A percentile compares a stretch with the other conserved stretches of the same genome.
Evolutionary conservation across 768 basidiomycete genomes (phyloP).

Genomic region (Amylocystis lapponica): DNA sequence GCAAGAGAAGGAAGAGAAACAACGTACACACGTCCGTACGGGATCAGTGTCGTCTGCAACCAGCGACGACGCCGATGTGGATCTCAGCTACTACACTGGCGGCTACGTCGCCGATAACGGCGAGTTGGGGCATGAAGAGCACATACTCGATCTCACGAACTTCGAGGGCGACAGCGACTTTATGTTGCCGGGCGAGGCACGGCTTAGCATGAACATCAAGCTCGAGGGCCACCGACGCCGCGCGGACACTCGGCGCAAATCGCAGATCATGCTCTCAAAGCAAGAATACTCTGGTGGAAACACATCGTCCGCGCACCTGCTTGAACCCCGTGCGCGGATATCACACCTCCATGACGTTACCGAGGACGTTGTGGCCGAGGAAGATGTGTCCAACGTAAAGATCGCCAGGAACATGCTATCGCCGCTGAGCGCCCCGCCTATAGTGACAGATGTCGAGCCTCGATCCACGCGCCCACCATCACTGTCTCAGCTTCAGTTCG

Average conservation of each 20-base stretch:
- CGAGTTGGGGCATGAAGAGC: slow-evolving; percentile 37
- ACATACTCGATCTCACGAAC: slow-evolving; percentile 63
- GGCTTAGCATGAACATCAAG: slow-evolving; percentile 45
- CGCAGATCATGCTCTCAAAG: slow-evolving; percentile 13
- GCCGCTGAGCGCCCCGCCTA: no score
- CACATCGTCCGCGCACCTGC: no score
- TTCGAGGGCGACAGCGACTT: slow-evolving; percentile 73
- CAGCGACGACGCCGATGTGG: slow-evolving; percentile 32
- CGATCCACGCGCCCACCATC: no score
- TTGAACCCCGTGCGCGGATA: no score
- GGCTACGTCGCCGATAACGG: slow-evolving; percentile 31
- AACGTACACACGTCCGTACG: slow-evolving; percentile 3
- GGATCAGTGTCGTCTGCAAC: slow-evolving; percentile 22
- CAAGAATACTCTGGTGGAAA: slow-evolving; percentile 7
- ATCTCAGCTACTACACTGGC: slow-evolving; percentile 38
- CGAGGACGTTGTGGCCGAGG: no score
- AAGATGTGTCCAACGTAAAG: no score
- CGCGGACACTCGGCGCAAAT: slow-evolving; percentile 32
- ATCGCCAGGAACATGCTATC: no score
- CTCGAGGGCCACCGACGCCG: slow-evolving; percentile 60
- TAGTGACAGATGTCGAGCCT: no score
- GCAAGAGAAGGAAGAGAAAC: slow-evolving; percentile 4
- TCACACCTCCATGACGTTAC: no score
- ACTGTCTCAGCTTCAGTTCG: no score
- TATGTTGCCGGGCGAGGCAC: slow-evolving; percentile 48